Evolutionary conservation across 1,284 basidiomycete genomes (phyloP), one percentile per base, ranked within the genome.

Genomic region (Ustilago hordei): DNA sequence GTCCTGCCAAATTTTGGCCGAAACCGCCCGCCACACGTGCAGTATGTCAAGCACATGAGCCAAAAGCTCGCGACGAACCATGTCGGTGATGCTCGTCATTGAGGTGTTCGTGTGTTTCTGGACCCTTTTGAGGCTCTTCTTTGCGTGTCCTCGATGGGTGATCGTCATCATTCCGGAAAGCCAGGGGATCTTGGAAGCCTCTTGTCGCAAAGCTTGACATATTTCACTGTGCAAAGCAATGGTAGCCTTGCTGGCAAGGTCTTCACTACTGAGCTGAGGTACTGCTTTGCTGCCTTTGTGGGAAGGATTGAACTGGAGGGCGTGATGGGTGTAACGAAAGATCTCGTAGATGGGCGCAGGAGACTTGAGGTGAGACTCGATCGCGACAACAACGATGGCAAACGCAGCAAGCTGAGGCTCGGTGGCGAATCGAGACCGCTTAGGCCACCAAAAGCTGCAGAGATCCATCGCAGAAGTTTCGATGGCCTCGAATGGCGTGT

Each of bases 381-480:
- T 55, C 7, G 75, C 66, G 17, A 69, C n/a, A n/a, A 73, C 55
- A 39, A 66, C 64, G 12, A 55, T 53, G 2, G 69, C 69, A 35
- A 66, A 77, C 0, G 75, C 75, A 28, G 66, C 69, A 0, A 69
- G 57, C 4, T 57, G 57, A 19, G 62, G 36, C 11, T 32, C 31
- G 43, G 41, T 28, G 2, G 39, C 39, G n/a, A 13, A 36, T 7
- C 34, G n/a, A 8, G 28, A 13, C n/a, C 64, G 63, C 8, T 45
- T 35, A 13, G 63, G 57, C 75, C 75, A 77, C 75, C 69, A 77
- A 12, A 72, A 65, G 11, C 36, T 34, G 55, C 69, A 72, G 15
- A 77, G 54, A 38, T 77, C 71, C 31, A 78, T 38, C n/a, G 71
- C 73, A 7, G 64, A 67, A 3, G 55, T 38, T 43, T 70, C 67